Percentiles rank a stretch among this genome's conserved stretches.
Conservation (phyloP, 768 basidiomycete genomes). For the Tricholoma terreum region DNA sequence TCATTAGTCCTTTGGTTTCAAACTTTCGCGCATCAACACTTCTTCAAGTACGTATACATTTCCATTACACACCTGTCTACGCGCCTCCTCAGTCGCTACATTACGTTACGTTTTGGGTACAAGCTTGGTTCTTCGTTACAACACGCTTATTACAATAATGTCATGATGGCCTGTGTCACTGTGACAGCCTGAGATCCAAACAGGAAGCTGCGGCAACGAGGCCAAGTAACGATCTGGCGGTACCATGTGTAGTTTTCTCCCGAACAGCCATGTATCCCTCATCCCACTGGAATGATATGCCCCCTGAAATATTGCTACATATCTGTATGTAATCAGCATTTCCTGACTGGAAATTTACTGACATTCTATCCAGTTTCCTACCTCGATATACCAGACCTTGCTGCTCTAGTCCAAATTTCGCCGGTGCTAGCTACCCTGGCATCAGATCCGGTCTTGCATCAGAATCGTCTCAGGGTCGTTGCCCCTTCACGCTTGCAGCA, state of each 20-base stretch:
- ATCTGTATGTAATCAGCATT: conserved; percentile 43
- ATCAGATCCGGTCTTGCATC: conserved; percentile 62
- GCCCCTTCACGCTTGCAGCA: conserved; percentile 68
- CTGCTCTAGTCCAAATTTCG: conserved; percentile 45
- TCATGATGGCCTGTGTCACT: not conserved
- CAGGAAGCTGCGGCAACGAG: not conserved
- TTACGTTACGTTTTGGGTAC: no score
- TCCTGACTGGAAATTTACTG: not conserved
- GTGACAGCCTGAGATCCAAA: not conserved
- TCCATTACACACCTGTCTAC: not conserved
- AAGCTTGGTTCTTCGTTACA: no score
- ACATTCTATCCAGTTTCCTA: conserved; percentile 49
- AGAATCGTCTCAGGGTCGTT: conserved; percentile 54
- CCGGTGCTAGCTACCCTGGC: conserved; percentile 49
- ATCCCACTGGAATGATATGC: conserved; percentile 35
- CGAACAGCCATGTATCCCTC: conserved; percentile 15
- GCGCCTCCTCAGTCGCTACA: not conserved
- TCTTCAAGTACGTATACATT: not conserved
- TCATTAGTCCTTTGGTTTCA: conserved; percentile 6
- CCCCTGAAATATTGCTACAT: conserved; percentile 55
- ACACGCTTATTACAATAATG: no score
- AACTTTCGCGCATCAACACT: not conserved
- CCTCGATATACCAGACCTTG: conserved; percentile 72
- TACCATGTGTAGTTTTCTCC: not conserved
- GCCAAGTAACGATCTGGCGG: no score